phyloP scores from a whole-genome alignment of 208 protist genomes.

The Crithidia expoeki region DNA sequence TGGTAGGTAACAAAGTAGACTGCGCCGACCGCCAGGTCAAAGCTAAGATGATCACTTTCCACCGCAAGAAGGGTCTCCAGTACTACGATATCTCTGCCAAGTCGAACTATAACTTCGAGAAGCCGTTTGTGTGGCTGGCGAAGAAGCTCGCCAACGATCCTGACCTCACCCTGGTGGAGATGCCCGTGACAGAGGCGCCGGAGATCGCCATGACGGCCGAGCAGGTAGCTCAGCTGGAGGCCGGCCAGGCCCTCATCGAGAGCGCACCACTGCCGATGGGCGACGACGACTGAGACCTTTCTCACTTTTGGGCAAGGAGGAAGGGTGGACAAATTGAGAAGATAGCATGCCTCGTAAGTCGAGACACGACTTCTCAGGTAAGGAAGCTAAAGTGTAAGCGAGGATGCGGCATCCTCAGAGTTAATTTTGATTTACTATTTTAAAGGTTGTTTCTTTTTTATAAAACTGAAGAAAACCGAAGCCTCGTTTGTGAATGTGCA shows the following conservation, averaged over 20 bases:
- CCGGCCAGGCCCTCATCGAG: constrained; percentile 87
- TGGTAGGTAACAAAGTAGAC: constrained; percentile 99
- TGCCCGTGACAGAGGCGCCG: constrained; percentile 77
- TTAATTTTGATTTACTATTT: constrained; percentile 13
- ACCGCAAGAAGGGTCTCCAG: constrained; percentile 99
- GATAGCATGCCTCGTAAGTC: neutral
- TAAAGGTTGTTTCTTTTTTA: constrained; percentile 6
- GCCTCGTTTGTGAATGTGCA: neutral
- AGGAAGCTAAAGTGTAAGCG: neutral
- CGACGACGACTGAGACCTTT: constrained; percentile 94
- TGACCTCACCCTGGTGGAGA: constrained; percentile 95
- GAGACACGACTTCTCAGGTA: neutral
- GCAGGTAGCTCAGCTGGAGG: constrained; percentile 85
- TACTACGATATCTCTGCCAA: constrained; percentile 99
- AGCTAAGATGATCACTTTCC: constrained; percentile 99
- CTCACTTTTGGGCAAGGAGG: constrained; percentile 42
- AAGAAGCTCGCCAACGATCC: constrained; percentile 96
- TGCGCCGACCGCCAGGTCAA: constrained; percentile 99
- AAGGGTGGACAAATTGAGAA: constrained; percentile 7
- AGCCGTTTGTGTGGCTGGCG: constrained; percentile 99
- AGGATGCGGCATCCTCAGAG: neutral
- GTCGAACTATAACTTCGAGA: constrained; percentile 99
- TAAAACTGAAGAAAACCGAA: neutral
- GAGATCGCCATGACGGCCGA: constrained; percentile 76
- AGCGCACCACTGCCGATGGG: constrained; percentile 93